These are phyloP conservation scores for Eucalyptus coolabah DNA, from an alignment of 345 rosid species.

Conservation along the genomic window DNA sequence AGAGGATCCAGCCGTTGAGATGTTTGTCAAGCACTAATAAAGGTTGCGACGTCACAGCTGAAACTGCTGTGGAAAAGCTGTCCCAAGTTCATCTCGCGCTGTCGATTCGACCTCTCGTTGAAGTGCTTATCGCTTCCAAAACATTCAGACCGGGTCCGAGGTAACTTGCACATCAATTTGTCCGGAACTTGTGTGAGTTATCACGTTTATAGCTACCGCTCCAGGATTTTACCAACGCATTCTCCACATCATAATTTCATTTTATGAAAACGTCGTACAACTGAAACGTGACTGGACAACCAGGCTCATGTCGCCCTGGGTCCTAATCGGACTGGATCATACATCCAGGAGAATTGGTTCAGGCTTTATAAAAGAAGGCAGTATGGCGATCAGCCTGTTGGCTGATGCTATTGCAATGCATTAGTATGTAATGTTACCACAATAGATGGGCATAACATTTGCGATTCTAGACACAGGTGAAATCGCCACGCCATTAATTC, in stretches of 20 bases:
- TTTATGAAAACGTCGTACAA: neutral
- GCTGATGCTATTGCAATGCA: neutral
- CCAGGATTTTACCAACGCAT: neutral
- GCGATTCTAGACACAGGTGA: too few relatives aligned
- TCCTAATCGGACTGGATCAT: too few relatives aligned
- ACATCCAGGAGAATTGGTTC: too few relatives aligned
- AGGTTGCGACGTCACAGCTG: neutral
- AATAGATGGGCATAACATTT: neutral
- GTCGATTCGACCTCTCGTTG: neutral
- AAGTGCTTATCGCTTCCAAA: neutral
- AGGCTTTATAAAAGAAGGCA: neutral
- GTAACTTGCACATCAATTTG: neutral
- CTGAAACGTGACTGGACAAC: neutral
- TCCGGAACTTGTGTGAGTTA: neutral
- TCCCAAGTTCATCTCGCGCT: neutral
- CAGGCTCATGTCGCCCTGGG: neutral
- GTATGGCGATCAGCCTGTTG: neutral
- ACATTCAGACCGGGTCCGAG: neutral
- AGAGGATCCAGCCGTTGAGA: neutral
- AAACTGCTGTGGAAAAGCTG: neutral
- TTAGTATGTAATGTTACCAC: neutral
- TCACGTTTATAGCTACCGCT: neutral
- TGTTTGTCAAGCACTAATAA: neutral
- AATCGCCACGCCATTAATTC: too few relatives aligned
- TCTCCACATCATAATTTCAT: neutral